Base-by-base conservation (phyloP, 345 rosid species). In the Iberis pinnata region DNA sequence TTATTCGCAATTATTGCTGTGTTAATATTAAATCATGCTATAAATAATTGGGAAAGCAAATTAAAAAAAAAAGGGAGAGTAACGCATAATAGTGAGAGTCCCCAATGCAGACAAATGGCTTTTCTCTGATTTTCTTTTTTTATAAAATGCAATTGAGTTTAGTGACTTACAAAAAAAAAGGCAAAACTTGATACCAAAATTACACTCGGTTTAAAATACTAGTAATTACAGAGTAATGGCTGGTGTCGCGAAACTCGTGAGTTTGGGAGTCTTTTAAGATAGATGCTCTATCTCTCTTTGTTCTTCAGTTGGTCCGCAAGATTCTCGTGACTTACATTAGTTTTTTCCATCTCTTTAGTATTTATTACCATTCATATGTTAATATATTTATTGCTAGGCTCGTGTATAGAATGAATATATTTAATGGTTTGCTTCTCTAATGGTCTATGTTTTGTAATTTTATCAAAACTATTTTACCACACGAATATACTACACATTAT, bases 211-310 rank as follows among this genome's bases (percentile, higher is more conserved):
- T 4, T 7, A 2, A 2, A 0, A 2, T 0, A 0, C 3, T 22
- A 22, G 48, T 63, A 63, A 46, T 39, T 38, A 63, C 60, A 13
- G 27, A 16, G 48, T 5, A 7, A 54, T 19, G 61, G 33, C 17
- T 38, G 55, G 60, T 36, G 49, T 55, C 49, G 55, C 48, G 43
- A 63, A 39, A 55, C 68, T 54, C 68, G 68, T 63, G 68, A 63
- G 53, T 29, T 14, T 20, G n/a, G 41, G 18, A 19, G 68, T 63
- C 53, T 35, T 62, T 43, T 35, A 36, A 63, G 60, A 45, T 45
- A 38, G 47, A 63, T 54, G 56, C 49, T 47, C 68, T 53, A 54
- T 29, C 51, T 16, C 15, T 11, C 2, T 22, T 4, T 14, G 33
- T 19, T 25, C 25, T 7, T 52, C 59, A 26, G 53, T 62, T 53